Percentiles rank a stretch among this genome's conserved stretches.
phyloP scores from a whole-genome alignment of 1,284 basidiomycete genomes.

The Naganishia sp. region DNA sequence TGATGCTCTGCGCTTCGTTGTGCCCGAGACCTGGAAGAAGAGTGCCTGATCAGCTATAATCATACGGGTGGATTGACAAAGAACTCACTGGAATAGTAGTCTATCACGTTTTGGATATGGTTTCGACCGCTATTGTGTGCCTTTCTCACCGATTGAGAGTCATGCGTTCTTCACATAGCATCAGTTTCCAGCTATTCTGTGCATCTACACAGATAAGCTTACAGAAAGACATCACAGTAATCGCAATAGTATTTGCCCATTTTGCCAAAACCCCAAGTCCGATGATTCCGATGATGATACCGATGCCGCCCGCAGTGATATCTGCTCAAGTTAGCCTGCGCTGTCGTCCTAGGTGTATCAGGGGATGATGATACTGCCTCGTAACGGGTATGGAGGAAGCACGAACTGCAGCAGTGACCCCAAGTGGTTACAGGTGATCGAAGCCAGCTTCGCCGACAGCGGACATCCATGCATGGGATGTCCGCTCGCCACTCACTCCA shows the following conservation, averaged over 20 bases:
- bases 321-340: no score
- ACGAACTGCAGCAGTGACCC: no score
- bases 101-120: slow-evolving; percentile 91
- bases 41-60: background rate
- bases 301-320: no score
- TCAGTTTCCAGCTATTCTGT: no score
- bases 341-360: no score
- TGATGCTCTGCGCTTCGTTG: slow-evolving; percentile 92
- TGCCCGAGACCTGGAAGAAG: slow-evolving; percentile 75
- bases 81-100: slow-evolving; percentile 90
- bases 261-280: background rate
- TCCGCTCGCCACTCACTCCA: no score
- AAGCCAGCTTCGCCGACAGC: background rate
- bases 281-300: no score
- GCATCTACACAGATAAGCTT: slow-evolving; percentile 19
- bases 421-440: no score
- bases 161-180: slow-evolving; percentile 62
- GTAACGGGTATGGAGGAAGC: no score
- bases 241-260: slow-evolving; percentile 64
- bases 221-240: slow-evolving; percentile 75
- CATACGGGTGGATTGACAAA: background rate
- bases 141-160: slow-evolving; percentile 89
- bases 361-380: no score
- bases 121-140: slow-evolving; percentile 97
- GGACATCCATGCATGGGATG: background rate